phyloP scores from a whole-genome alignment of 2,329 filamentous ascomycete species.

The Stemphylium beticola region DNA sequence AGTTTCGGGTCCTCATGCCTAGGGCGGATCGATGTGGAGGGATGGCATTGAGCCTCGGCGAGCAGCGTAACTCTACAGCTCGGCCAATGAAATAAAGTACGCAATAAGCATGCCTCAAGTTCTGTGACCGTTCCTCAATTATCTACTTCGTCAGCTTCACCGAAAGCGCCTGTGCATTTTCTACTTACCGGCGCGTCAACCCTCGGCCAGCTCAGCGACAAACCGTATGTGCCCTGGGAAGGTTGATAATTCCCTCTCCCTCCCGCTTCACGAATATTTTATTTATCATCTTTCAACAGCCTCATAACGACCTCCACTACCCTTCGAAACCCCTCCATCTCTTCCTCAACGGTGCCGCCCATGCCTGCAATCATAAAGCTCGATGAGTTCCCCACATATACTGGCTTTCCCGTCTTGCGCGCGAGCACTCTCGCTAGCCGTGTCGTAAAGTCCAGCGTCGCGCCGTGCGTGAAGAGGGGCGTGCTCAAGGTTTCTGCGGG shows the following conservation, averaged over 20 bases:
- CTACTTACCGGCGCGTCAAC: not conserved
- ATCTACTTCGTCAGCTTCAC: not conserved
- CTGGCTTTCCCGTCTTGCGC: slow-evolving; percentile 72
- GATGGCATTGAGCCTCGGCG: not conserved
- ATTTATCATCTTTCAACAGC: slow-evolving; percentile 50
- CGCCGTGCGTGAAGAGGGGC: slow-evolving; percentile 75
- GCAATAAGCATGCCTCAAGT: not conserved
- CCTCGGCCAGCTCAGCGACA: not conserved
- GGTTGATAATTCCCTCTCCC: not conserved
- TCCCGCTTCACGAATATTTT: not conserved
- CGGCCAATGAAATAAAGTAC: not conserved
- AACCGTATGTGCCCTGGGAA: too few species aligned
- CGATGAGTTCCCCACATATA: slow-evolving; percentile 91
- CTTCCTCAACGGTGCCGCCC: slow-evolving; percentile 86
- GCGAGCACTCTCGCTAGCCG: slow-evolving; percentile 83
- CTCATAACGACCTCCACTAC: slow-evolving; percentile 73
- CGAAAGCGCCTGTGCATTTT: not conserved
- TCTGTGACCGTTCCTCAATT: not conserved
- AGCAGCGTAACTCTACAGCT: not conserved
- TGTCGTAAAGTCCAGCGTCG: slow-evolving; percentile 84
- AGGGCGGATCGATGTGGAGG: slow-evolving; percentile 1
- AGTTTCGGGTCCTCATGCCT: not conserved
- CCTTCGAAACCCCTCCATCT: slow-evolving; percentile 84
- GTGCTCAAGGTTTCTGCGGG: slow-evolving; percentile 73
- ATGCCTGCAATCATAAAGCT: slow-evolving; percentile 75